phyloP scores from a whole-genome alignment of 1,139 yeast species.

The Candida dubliniensis region DNA sequence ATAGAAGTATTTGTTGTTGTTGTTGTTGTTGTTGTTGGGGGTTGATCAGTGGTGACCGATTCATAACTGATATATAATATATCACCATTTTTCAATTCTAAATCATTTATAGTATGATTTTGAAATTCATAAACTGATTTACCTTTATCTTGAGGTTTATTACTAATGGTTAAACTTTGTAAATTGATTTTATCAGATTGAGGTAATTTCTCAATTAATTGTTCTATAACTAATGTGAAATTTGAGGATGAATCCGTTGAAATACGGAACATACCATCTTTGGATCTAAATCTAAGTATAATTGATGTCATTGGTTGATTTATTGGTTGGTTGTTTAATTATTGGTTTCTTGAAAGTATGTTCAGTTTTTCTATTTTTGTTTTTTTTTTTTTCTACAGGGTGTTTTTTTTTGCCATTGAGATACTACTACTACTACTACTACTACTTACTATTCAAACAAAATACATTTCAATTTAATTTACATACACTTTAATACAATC shows the following conservation, averaged over 20 bases:
- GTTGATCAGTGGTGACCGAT: constrained; percentile 7
- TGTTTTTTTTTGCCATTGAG: constrained; percentile 7
- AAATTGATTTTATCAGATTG: constrained; percentile 25
- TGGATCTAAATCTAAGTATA: constrained; percentile 71
- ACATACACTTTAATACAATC: constrained; percentile 14
- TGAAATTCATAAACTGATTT: constrained; percentile 40
- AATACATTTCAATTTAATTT: background rate
- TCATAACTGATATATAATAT: constrained; percentile 63
- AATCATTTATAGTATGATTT: constrained; percentile 26
- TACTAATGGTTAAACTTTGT: constrained; percentile 39
- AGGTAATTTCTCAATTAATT: constrained; percentile 35
- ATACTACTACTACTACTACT: no score
- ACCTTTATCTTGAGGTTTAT: constrained; percentile 50
- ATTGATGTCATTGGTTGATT: constrained; percentile 8
- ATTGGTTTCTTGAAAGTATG: no score
- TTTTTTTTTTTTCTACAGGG: background rate
- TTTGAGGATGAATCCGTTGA: constrained; percentile 47
- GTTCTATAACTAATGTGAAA: constrained; percentile 50
- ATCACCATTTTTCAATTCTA: constrained; percentile 81
- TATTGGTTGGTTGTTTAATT: background rate
- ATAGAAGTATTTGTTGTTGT: constrained; percentile 11
- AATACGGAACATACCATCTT: constrained; percentile 79
- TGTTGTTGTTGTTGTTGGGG: constrained; percentile 4
- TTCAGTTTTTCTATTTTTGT: background rate
- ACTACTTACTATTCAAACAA: no score